phyloP scores from a whole-genome alignment of 106 monocot species.

The Chionographis japonica region DNA sequence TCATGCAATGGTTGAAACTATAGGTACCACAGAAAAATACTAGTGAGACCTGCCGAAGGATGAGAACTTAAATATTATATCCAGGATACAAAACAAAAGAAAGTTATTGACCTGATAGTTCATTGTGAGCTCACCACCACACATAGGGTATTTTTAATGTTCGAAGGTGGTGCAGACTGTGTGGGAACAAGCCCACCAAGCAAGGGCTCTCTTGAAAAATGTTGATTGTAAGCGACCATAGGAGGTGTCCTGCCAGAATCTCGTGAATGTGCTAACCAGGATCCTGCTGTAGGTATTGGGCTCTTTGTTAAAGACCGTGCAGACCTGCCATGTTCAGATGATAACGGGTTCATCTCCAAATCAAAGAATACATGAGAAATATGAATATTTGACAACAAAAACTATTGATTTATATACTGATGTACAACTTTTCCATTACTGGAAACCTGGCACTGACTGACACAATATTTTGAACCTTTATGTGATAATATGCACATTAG shows the following conservation, averaged over 20 bases:
- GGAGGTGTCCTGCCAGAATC: constrained; percentile 22
- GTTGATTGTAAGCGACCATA: constrained; percentile 10
- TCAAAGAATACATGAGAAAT: background rate
- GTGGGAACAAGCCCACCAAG: constrained; percentile 13
- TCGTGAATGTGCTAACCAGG: constrained; percentile 24
- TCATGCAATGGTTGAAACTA: constrained; percentile 13
- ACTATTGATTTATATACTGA: too few relatives aligned
- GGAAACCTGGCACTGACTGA: too few relatives aligned
- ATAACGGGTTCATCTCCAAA: background rate
- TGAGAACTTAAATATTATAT: constrained; percentile 7
- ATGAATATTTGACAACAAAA: too few relatives aligned
- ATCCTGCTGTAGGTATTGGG: constrained; percentile 46
- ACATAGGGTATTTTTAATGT: constrained; percentile 49
- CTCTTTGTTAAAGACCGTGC: constrained; percentile 78
- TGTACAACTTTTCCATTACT: too few relatives aligned
- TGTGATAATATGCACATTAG: too few relatives aligned
- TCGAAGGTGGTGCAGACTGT: constrained; percentile 27
- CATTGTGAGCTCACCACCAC: constrained; percentile 52
- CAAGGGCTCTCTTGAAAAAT: constrained; percentile 36
- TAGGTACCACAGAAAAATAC: constrained; percentile 28
- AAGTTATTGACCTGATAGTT: background rate
- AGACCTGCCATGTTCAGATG: constrained; percentile 50
- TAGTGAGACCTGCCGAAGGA: constrained; percentile 37
- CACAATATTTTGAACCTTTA: too few relatives aligned
- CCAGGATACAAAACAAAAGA: background rate